phyloP scores from a whole-genome alignment of 2,329 filamentous ascomycete genomes.

The Zasmidium citrigriseum region DNA sequence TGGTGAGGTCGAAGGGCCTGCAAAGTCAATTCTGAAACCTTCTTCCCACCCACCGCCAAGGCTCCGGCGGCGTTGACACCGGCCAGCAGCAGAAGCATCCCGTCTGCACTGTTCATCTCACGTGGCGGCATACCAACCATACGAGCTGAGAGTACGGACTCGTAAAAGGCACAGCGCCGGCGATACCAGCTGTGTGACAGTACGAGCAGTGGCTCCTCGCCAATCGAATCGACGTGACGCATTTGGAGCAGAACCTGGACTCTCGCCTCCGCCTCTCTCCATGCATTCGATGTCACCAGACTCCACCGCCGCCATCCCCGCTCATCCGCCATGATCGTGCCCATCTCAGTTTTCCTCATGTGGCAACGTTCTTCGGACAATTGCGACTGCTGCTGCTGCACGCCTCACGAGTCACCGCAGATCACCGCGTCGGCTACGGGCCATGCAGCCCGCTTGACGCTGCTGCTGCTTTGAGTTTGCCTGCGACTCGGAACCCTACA shows the following conservation, averaged over 20 bases:
- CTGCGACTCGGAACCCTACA: no score
- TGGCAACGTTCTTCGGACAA: not conserved
- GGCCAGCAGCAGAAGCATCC: not conserved
- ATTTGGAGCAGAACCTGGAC: not conserved
- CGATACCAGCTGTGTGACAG: no score
- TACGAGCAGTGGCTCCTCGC: no score
- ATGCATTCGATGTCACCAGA: not conserved
- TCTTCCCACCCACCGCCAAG: not conserved
- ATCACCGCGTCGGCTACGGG: not conserved
- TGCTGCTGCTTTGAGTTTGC: not conserved
- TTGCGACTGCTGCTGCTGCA: not conserved
- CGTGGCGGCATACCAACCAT: no score
- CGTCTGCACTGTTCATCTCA: no score
- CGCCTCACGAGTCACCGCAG: not conserved
- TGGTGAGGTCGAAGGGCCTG: not conserved
- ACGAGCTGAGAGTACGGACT: no score
- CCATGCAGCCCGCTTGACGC: not conserved
- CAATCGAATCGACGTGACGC: not conserved
- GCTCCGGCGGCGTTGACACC: no score
- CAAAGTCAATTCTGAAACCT: not conserved
- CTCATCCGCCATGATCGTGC: not conserved
- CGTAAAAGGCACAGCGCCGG: no score
- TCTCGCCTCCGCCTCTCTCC: not conserved
- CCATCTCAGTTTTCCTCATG: not conserved
- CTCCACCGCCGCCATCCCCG: not conserved